These are phyloP conservation scores for Podaxis carcinomalis DNA, from an alignment of 768 basidiomycete genomes.

Conservation along the genomic window DNA sequence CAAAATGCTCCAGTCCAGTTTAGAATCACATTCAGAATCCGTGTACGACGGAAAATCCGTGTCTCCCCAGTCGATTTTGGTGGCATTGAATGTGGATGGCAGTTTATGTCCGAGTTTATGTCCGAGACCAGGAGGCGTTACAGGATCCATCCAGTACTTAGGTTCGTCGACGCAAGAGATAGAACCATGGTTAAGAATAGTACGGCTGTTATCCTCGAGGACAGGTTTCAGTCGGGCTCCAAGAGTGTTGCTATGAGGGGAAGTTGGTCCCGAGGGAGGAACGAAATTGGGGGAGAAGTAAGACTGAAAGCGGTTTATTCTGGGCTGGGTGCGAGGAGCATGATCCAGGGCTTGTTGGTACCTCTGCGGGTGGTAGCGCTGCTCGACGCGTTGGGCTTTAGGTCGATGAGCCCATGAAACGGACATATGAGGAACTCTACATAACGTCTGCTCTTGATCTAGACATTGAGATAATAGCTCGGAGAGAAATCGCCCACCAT, in stretches of 20 bases:
- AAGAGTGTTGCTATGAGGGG: not conserved
- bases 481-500: constrained; percentile 40
- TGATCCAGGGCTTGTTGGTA: not conserved
- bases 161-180: not conserved
- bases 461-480: not conserved
- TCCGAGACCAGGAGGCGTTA: not conserved
- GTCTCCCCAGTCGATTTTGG: constrained; percentile 26
- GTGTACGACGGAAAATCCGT: constrained; percentile 33
- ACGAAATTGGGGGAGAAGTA: not conserved
- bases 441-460: constrained; percentile 48
- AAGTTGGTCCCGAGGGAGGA: no score
- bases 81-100: not conserved
- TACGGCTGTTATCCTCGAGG: not conserved
- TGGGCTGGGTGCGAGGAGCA: not conserved
- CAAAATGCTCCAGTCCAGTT: constrained; percentile 24
- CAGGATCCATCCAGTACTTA: not conserved
- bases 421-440: constrained; percentile 63
- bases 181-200: not conserved
- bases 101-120: not conserved
- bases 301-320: not conserved
- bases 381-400: not conserved
- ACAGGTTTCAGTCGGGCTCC: not conserved
- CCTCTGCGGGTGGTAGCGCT: not conserved
- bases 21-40: constrained; percentile 20
- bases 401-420: constrained; percentile 80